Base-by-base conservation (phyloP, 2,329 filamentous ascomycete genomes). In the Neocucurbitaria cava region DNA sequence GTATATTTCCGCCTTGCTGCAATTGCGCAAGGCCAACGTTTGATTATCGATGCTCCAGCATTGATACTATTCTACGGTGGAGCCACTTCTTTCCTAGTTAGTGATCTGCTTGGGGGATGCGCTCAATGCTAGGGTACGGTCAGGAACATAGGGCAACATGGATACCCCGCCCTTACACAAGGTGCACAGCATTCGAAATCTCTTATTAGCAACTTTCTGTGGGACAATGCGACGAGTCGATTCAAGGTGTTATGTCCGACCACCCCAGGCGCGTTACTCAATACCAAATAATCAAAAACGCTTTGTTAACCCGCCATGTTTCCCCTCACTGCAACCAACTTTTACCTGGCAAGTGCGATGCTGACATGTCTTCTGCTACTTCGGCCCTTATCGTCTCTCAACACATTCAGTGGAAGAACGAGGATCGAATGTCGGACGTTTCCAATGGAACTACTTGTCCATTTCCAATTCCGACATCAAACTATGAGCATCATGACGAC, bases 141-240 rank as follows among this genome's bases (percentile, higher is more conserved):
- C 49, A 56, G 53, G 59, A 45, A 49, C 26, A 55, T 31, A 56
- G 68, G 65, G 56, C 51, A 68, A 70, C 59, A 71, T 66, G 65
- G 61, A 72, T 72, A 72, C 69, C 68, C 62, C 66, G 64, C 66
- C 64, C 64, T 70, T 58, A 45, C 40, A 48, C 45, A 68, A 70
- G 68, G 66, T 57, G 66, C 66, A 69, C 49, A 58, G 42, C 49
- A 60, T 62, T 60, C 59, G 52, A 49, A 41, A 44, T 46, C 36
- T 54, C 45, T 39, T 56, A 15, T 51, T 49, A 47, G 42, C 23
- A 49, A 59, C 41, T 41, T 30, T 48, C 24, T 47, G 45, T 40
- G 45, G 44, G 38, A 31, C 20, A 17, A 21, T 20, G 33, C 15
- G n/a, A 31, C 11, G 39, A 20, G 38, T 17, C 33, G n/a, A 30